Percentiles rank a stretch among this genome's conserved stretches.
phyloP scores from a whole-genome alignment of 306 rosid genomes.

The Begonia fuchsioides region DNA sequence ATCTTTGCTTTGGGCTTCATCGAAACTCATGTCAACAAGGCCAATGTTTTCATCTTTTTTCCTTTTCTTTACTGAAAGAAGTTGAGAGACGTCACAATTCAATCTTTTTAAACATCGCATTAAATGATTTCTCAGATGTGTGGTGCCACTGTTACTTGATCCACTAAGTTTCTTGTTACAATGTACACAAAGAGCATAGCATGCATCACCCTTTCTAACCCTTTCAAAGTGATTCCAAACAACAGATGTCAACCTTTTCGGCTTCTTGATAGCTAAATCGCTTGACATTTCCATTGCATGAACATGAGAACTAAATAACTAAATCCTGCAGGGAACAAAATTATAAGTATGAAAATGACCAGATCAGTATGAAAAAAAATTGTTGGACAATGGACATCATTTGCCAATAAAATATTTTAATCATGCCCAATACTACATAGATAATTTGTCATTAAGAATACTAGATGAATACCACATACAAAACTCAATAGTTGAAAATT shows the following conservation, averaged over 20 bases:
- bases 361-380: neutral
- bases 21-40: constrained; percentile 43
- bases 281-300: constrained; percentile 61
- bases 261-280: constrained; percentile 57
- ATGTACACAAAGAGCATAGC: constrained; percentile 86
- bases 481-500: neutral
- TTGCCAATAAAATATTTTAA: neutral
- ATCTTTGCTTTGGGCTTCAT: constrained; percentile 72
- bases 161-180: constrained; percentile 97
- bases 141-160: constrained; percentile 95
- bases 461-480: neutral
- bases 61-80: constrained; percentile 79
- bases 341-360: neutral
- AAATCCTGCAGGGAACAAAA: constrained; percentile 19
- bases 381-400: neutral
- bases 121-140: constrained; percentile 91
- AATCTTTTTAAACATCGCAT: constrained; percentile 88
- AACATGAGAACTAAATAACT: constrained; percentile 14
- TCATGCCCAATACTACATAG: neutral
- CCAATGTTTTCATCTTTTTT: constrained; percentile 57
- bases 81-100: constrained; percentile 83
- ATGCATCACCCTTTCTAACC: constrained; percentile 72
- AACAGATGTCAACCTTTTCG: constrained; percentile 84
- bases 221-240: constrained; percentile 99
- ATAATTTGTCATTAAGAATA: neutral